A percentile compares a stretch with the other conserved stretches of the same genome.
Conservation (phyloP, 1,284 basidiomycete species). For the Singerocomus rubriflavus region DNA sequence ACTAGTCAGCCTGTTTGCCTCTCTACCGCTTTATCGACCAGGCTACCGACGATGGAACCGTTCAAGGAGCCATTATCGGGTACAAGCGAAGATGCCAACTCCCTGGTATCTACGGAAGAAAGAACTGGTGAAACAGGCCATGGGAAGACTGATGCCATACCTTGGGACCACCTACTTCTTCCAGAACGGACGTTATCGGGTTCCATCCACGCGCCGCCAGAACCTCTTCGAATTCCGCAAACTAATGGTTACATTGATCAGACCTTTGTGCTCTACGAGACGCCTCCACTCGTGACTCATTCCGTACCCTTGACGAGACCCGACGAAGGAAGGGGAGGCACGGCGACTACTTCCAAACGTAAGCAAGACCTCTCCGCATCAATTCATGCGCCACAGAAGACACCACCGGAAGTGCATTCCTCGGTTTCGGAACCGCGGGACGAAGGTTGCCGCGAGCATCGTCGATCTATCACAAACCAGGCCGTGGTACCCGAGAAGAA, state of each 20-base stretch:
- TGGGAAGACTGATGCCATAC: neutral
- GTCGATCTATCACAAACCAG: neutral
- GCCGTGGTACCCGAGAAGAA: neutral
- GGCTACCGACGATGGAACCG: neutral
- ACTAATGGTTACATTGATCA: neutral
- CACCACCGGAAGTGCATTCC: neutral
- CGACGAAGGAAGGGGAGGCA: neutral
- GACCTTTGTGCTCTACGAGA: neutral
- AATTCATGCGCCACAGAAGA: conserved; percentile 12
- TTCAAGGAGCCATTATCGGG: neutral
- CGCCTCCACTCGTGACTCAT: neutral
- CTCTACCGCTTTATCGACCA: neutral
- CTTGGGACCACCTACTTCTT: neutral
- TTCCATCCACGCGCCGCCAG: conserved; percentile 22
- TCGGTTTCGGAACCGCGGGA: neutral
- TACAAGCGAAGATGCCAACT: neutral
- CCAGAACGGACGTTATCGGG: conserved; percentile 11
- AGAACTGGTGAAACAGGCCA: neutral
- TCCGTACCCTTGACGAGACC: neutral
- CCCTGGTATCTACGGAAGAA: neutral
- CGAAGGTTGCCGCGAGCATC: neutral
- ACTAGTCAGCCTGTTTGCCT: neutral
- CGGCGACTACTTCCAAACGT: neutral
- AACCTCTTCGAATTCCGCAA: neutral
- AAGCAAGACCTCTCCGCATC: conserved; percentile 8